Percentiles rank a stretch among this genome's conserved stretches.
Evolutionary conservation across 2,329 filamentous ascomycete species (phyloP).

Genomic region (Aspergillus melleus): DNA sequence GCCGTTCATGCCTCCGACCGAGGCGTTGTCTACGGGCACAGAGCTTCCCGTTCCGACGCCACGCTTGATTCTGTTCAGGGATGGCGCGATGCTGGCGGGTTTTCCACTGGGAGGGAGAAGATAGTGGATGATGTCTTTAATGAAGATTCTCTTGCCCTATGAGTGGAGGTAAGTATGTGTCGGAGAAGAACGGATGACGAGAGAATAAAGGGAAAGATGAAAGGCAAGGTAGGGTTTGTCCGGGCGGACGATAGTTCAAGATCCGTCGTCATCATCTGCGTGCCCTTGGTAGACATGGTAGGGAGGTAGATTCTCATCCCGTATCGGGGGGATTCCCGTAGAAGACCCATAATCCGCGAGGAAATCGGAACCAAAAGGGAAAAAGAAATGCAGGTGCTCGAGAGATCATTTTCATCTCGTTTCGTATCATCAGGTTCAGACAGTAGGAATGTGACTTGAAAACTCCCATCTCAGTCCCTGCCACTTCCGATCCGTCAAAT

Average conservation of each 20-base stretch:
- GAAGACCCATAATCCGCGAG: not conserved
- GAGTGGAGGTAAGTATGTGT: slow-evolving; percentile 43
- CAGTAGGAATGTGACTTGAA: not conserved
- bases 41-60: slow-evolving; percentile 56
- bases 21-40: slow-evolving; percentile 15
- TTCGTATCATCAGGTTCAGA: not conserved
- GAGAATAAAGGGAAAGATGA: not conserved
- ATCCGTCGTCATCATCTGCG: not conserved
- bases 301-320: not conserved
- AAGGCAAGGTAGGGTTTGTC: not conserved
- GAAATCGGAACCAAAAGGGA: not conserved
- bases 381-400: not conserved
- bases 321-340: not conserved
- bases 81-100: slow-evolving; percentile 71
- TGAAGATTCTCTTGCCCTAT: slow-evolving; percentile 88
- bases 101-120: slow-evolving; percentile 73
- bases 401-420: not conserved
- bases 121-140: slow-evolving; percentile 98
- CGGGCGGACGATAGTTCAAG: not conserved
- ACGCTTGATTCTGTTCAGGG: slow-evolving; percentile 61
- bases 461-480: not conserved
- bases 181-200: slow-evolving; percentile 7
- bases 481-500: not conserved
- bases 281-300: not conserved
- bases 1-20: slow-evolving; percentile 21